Percentiles rank a stretch among this genome's conserved stretches.
Conservation (phyloP, 2,329 filamentous ascomycete species). For the Parascedosporium putredinis region DNA sequence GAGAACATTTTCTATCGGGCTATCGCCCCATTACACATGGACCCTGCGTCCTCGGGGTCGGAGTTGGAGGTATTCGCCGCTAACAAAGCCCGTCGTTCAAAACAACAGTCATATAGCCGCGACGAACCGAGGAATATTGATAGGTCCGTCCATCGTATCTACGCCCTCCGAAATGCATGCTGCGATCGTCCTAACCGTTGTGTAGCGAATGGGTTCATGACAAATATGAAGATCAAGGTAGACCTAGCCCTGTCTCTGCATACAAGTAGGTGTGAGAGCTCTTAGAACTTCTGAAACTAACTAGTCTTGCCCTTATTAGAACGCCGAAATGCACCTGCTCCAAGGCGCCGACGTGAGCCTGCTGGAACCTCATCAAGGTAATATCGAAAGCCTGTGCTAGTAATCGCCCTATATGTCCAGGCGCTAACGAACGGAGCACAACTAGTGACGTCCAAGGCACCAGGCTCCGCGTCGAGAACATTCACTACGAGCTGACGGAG, state of each 20-base stretch:
- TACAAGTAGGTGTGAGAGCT: too few species aligned
- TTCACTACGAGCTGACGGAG: slow-evolving; percentile 85
- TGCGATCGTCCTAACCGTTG: slow-evolving; percentile 15
- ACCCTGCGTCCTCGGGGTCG: neutral
- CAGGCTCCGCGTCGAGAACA: slow-evolving; percentile 75
- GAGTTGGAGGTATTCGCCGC: neutral
- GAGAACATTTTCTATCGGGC: neutral
- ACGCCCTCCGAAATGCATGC: neutral
- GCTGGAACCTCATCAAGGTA: slow-evolving; percentile 8
- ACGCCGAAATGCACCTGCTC: slow-evolving; percentile 29
- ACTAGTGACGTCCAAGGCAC: slow-evolving; percentile 48
- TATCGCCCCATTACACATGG: neutral
- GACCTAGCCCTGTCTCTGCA: slow-evolving; percentile 13
- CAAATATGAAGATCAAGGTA: slow-evolving; percentile 68
- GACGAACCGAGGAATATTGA: slow-evolving; percentile 58
- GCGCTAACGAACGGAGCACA: too few species aligned
- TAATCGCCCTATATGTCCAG: too few species aligned
- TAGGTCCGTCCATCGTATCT: slow-evolving; percentile 39
- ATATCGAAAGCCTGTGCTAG: neutral
- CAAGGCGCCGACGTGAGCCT: slow-evolving; percentile 28
- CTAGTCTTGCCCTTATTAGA: slow-evolving; percentile 16
- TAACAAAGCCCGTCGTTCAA: neutral
- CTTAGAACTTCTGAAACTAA: too few species aligned
- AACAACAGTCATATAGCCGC: slow-evolving; percentile 40
- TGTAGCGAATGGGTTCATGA: slow-evolving; percentile 88